These are phyloP conservation scores for Podosphaera fusca DNA, from an alignment of 2,329 filamentous ascomycete species.

Conservation along the genomic window DNA sequence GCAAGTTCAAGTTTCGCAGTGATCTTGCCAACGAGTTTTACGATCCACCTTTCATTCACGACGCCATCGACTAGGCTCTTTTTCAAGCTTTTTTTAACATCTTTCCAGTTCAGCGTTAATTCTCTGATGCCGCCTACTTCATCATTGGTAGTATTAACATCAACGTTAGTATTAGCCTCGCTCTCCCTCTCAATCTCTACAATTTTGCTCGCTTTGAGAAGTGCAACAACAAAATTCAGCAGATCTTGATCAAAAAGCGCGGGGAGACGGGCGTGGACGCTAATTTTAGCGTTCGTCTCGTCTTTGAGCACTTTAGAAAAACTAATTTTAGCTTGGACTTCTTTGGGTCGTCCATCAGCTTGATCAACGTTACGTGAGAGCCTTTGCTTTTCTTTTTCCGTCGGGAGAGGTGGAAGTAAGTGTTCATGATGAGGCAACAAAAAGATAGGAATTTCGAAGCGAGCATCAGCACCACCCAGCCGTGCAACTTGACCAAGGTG, in stretches of 20 bases:
- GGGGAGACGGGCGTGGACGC: constrained; percentile 25
- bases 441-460: constrained; percentile 24
- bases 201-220: constrained; percentile 33
- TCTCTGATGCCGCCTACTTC: constrained; percentile 14
- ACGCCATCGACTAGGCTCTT: constrained; percentile 22
- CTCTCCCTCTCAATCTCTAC: constrained; percentile 19
- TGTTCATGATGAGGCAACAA: constrained; percentile 31
- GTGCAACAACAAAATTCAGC: constrained; percentile 28
- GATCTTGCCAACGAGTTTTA: constrained; percentile 27
- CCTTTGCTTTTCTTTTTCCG: constrained; percentile 14
- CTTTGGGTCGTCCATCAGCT: constrained; percentile 22
- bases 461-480: constrained; percentile 26
- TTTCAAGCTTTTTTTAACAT: constrained; percentile 23
- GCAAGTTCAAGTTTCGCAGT: constrained; percentile 24
- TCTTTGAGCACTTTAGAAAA: constrained; percentile 22
- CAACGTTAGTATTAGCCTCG: not conserved
- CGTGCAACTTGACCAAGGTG: constrained; percentile 25
- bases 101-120: constrained; percentile 5
- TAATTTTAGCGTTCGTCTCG: constrained; percentile 24
- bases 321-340: constrained; percentile 19
- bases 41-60: constrained; percentile 31
- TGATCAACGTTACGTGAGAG: constrained; percentile 19
- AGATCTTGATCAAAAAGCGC: constrained; percentile 26
- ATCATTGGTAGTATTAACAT: constrained; percentile 8
- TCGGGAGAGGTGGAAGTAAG: constrained; percentile 21